Evolutionary conservation across 306 rosid species (phyloP).

Genomic region (Trifolium fragiferum): DNA sequence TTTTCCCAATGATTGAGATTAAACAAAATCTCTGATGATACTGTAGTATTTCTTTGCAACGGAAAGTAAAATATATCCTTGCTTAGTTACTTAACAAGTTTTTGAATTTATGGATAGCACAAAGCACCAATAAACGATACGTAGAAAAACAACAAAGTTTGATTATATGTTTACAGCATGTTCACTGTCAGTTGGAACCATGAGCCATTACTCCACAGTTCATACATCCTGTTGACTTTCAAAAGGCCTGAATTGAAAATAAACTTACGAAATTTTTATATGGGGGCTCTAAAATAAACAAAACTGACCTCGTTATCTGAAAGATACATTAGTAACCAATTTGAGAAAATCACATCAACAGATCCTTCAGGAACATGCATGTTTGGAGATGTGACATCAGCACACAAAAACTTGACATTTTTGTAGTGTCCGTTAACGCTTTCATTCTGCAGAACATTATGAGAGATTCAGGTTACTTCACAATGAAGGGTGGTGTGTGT

Average conservation of each 20-base stretch:
- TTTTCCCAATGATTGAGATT: slow-evolving; percentile 19
- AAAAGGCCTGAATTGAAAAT: slow-evolving; percentile 10
- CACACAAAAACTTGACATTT: slow-evolving; percentile 84
- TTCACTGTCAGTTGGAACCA: slow-evolving; percentile 6
- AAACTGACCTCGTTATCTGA: slow-evolving; percentile 80
- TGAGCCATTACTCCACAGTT: not conserved
- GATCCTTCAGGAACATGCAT: slow-evolving; percentile 68
- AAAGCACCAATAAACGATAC: not conserved
- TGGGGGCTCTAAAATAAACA: not conserved
- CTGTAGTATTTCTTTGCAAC: not conserved
- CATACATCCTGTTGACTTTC: slow-evolving; percentile 19
- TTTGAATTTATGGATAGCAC: not conserved
- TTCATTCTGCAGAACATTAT: slow-evolving; percentile 68
- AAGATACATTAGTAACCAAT: slow-evolving; percentile 97
- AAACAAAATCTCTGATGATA: slow-evolving; percentile 24
- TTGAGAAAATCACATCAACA: slow-evolving; percentile 83
- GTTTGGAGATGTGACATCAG: slow-evolving; percentile 85
- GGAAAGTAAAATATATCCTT: slow-evolving; percentile 3
- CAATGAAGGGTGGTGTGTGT: not conserved
- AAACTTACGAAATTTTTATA: slow-evolving; percentile 2
- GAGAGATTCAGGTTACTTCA: slow-evolving; percentile 15
- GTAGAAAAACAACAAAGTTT: not conserved
- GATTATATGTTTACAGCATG: not conserved
- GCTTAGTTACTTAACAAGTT: not conserved
- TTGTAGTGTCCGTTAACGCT: slow-evolving; percentile 78